phyloP scores from a whole-genome alignment of 257 asterid species.

The Scutellaria barbata region DNA sequence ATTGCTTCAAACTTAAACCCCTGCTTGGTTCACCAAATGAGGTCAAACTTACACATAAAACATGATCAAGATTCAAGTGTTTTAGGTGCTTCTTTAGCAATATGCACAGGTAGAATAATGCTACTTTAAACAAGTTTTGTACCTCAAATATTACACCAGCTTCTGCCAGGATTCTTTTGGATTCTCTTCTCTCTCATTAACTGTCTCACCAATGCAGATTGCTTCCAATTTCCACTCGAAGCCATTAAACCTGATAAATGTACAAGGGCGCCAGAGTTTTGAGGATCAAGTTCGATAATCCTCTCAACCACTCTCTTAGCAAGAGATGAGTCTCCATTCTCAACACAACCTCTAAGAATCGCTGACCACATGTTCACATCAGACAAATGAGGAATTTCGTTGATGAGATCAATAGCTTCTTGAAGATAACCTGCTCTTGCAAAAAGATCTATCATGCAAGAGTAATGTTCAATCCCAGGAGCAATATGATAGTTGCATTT shows the following conservation, averaged over 20 bases:
- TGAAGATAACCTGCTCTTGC: constrained; percentile 68
- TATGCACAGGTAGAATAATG: not conserved
- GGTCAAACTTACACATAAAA: too few relatives aligned
- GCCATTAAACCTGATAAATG: constrained; percentile 80
- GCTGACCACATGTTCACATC: constrained; percentile 85
- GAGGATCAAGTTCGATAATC: constrained; percentile 71
- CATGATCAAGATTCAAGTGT: not conserved
- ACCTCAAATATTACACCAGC: constrained; percentile 64
- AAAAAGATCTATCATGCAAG: constrained; percentile 89
- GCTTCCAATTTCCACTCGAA: constrained; percentile 73
- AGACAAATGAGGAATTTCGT: constrained; percentile 56
- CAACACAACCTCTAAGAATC: constrained; percentile 77
- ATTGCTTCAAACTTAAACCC: too few relatives aligned
- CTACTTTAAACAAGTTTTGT: not conserved
- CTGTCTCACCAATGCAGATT: constrained; percentile 68
- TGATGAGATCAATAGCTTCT: constrained; percentile 67
- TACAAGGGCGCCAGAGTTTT: constrained; percentile 68
- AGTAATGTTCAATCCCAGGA: constrained; percentile 86
- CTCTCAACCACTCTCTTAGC: constrained; percentile 56
- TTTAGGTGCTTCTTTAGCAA: not conserved
- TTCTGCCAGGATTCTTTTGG: constrained; percentile 69
- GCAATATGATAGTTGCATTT: constrained; percentile 55
- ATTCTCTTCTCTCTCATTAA: constrained; percentile 68
- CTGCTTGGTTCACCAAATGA: too few relatives aligned
- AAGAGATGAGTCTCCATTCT: constrained; percentile 59